Percentiles rank a stretch among this genome's conserved stretches.
These are phyloP conservation scores for Nakazawaea populi DNA, from an alignment of 805 yeast species.

Conservation along the genomic window DNA sequence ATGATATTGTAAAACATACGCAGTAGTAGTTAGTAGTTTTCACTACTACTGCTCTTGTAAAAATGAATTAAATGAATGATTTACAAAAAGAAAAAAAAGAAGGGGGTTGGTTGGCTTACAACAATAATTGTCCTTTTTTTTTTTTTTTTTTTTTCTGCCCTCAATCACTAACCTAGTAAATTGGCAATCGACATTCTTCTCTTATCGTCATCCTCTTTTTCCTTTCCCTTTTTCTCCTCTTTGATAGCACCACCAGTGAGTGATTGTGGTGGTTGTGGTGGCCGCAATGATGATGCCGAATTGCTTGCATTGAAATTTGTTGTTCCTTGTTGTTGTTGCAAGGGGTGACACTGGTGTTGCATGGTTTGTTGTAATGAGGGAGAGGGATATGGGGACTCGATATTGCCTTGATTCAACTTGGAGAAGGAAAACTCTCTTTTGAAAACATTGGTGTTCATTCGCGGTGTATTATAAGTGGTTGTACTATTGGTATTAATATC, in stretches of 20 bases:
- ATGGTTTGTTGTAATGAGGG: slow-evolving; percentile 3
- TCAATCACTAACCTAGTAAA: neutral
- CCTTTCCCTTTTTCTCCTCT: neutral
- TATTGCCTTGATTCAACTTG: slow-evolving; percentile 1
- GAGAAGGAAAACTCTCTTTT: slow-evolving; percentile 13
- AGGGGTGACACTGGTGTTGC: neutral
- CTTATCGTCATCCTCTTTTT: slow-evolving; percentile 6
- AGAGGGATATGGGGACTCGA: slow-evolving; percentile 5
- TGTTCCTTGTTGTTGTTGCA: neutral
- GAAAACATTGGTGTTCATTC: slow-evolving; percentile 5
- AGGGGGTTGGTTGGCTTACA: neutral
- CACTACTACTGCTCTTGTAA: neutral
- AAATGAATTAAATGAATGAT: slow-evolving; percentile 12
- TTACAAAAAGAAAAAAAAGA: slow-evolving; percentile 18
- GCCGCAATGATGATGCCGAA: too few species aligned
- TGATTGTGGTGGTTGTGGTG: neutral
- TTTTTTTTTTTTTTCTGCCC: too few species aligned
- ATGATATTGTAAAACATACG: too few species aligned
- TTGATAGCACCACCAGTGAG: neutral
- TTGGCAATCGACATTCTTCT: slow-evolving; percentile 11
- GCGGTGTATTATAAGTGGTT: neutral
- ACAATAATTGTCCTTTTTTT: neutral
- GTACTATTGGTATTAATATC: neutral
- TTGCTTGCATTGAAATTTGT: neutral
- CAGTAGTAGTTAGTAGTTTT: too few species aligned